These are phyloP conservation scores for Hortaea werneckii DNA, from an alignment of 2,329 filamentous ascomycete genomes.

Conservation along the genomic window DNA sequence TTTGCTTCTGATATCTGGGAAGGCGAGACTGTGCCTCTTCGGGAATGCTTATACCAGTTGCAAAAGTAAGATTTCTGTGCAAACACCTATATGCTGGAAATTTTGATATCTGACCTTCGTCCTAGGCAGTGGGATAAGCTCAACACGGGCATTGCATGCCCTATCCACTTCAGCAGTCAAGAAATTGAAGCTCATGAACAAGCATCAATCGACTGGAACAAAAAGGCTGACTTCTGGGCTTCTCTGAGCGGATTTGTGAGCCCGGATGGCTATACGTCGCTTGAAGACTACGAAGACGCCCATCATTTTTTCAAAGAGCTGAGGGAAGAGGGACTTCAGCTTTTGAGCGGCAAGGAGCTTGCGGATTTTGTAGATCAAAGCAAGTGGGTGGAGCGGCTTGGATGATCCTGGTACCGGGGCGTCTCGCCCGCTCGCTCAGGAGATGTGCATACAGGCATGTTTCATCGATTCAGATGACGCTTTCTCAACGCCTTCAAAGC, in stretches of 20 bases:
- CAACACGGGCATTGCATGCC: not conserved
- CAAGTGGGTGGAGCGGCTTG: no score
- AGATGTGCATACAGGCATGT: no score
- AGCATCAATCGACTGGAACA: not conserved
- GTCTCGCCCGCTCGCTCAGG: no score
- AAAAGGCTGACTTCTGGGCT: not conserved
- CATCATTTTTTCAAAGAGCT: not conserved
- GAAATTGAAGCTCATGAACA: not conserved
- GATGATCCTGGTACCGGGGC: no score
- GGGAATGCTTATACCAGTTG: not conserved
- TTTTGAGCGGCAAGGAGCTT: not conserved
- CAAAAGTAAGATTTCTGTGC: no score
- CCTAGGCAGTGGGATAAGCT: not conserved
- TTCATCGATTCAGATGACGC: no score
- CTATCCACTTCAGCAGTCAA: not conserved
- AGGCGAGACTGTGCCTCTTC: not conserved
- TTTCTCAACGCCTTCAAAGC: no score
- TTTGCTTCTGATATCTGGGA: not conserved
- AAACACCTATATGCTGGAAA: no score
- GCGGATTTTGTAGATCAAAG: not conserved
- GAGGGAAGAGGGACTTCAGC: not conserved
- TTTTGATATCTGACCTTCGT: no score
- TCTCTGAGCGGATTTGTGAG: not conserved
- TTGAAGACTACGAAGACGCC: not conserved
- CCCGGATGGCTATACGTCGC: not conserved